phyloP scores from a whole-genome alignment of 2,329 filamentous ascomycete genomes.

The Septoria linicola region DNA sequence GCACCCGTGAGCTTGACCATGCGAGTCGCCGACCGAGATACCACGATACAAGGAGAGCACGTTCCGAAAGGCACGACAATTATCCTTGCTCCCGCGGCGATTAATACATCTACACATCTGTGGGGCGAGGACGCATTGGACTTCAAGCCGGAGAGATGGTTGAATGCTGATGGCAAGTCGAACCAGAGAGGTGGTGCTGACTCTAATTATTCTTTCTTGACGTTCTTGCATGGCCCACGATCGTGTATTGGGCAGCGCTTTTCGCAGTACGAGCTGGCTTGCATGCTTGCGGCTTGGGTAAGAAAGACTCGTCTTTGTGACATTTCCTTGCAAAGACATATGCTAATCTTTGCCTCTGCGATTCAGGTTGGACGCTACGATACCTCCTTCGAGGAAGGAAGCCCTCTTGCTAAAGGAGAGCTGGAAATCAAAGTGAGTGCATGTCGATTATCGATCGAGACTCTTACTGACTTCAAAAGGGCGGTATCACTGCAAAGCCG shows the following conservation, averaged over 20 bases:
- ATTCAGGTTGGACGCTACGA: conserved; percentile 65
- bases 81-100: conserved; percentile 62
- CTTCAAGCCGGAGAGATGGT: conserved; percentile 80
- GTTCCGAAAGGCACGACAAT: conserved; percentile 71
- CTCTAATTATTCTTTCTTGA: conserved; percentile 75
- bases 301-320: neutral
- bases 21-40: conserved; percentile 64
- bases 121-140: conserved; percentile 74
- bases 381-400: conserved; percentile 61
- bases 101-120: conserved; percentile 65
- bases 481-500: conserved; percentile 70
- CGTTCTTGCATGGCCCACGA: conserved; percentile 81
- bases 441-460: neutral
- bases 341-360: neutral
- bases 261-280: conserved; percentile 81
- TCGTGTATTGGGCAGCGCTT: conserved; percentile 83
- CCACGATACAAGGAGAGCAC: conserved; percentile 61
- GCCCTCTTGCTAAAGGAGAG: conserved; percentile 46
- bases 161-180: conserved; percentile 50
- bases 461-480: conserved; percentile 25
- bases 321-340: neutral
- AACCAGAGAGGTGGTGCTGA: conserved; percentile 69
- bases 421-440: conserved; percentile 57
- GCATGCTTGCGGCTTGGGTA: conserved; percentile 69
- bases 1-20: conserved; percentile 70